Conservation (phyloP, 2,329 filamentous ascomycete species). For the Fusarium paranaense region DNA sequence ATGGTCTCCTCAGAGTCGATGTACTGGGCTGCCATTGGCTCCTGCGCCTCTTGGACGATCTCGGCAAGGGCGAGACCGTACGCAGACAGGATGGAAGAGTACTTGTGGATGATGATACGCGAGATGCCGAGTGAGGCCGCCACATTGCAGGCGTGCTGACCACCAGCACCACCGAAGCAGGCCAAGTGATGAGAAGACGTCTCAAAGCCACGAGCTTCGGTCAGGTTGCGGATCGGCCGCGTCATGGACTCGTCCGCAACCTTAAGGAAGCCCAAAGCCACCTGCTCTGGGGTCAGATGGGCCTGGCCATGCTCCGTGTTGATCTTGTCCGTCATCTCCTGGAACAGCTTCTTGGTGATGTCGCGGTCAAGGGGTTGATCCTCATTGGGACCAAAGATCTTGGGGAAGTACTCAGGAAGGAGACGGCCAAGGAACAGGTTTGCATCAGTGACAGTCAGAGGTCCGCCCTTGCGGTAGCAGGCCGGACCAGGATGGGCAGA, state of each 20-base stretch:
- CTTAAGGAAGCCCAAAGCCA: slow-evolving; percentile 52
- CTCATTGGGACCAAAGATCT: slow-evolving; percentile 78
- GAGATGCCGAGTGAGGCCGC: neutral
- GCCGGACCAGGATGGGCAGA: slow-evolving; percentile 78
- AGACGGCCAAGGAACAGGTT: slow-evolving; percentile 75
- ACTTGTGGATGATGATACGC: neutral
- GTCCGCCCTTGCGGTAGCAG: slow-evolving; percentile 79
- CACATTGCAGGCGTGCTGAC: neutral
- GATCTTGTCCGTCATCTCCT: slow-evolving; percentile 55
- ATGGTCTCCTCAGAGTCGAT: neutral
- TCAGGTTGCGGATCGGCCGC: slow-evolving; percentile 50
- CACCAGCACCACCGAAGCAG: slow-evolving; percentile 39
- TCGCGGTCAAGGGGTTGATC: slow-evolving; percentile 63
- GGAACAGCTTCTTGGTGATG: slow-evolving; percentile 54
- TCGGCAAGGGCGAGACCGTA: neutral
- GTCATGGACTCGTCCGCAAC: slow-evolving; percentile 53
- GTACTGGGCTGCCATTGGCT: neutral
- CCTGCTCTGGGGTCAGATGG: slow-evolving; percentile 48
- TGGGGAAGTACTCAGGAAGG: slow-evolving; percentile 74
- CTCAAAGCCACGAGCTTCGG: slow-evolving; percentile 51
- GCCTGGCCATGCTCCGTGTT: slow-evolving; percentile 48
- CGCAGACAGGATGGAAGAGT: neutral
- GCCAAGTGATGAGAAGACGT: slow-evolving; percentile 51
- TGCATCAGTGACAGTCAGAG: slow-evolving; percentile 78
- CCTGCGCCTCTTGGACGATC: slow-evolving; percentile 20